Base-by-base conservation (phyloP, 257 asterid genomes). In the Ajuga chamaepitys region DNA sequence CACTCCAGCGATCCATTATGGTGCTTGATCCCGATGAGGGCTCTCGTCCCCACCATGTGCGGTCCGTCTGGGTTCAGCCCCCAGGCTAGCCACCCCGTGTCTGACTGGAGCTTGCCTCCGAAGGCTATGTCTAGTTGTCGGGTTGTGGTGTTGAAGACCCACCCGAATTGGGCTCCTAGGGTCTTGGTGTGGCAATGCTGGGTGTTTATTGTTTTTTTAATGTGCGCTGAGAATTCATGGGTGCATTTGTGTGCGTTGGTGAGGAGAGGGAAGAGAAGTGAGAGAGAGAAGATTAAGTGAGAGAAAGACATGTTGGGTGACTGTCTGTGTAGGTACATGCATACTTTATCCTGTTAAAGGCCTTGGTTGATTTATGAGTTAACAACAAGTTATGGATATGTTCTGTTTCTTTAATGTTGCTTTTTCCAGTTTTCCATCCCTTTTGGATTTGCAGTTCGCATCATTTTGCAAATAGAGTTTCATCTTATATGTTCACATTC, bases 11-110 rank as follows among this genome's bases (percentile, higher is more conserved):
- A 26, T 16, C 30, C 57, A 38, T 77, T 58, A 0, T 2, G 7
- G 8, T 18, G 53, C 68, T 67, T 79, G 77, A 85, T 74, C 11
- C 91, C 91, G 26, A 87, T 75, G 10, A 84, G 74, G 41, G 95
- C 89, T 35, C 70, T 71, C 16, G 95, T 85, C 25, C 85, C 92
- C 10, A 70, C 72, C 95, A 87, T 87, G 26, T 44, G 63, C 14
- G 75, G 81, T 9, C 70, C 73, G 8, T 4, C 6, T 0, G 87
- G 92, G 74, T 87, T 87, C 59, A 87, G 38, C 22, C 95, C 95
- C 95, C 92, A 87, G 0, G 95, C 92, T 1, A 87, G 51, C 95
- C 95, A 87, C 20, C 81, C 85, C 3, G 72, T 38, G 1, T 64
- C 67, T 3, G 13, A 22, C 0, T 48, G 11, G 0, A 85, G 62